These are phyloP conservation scores for Dendrothele bispora DNA, from an alignment of 768 basidiomycete genomes.

Conservation along the genomic window DNA sequence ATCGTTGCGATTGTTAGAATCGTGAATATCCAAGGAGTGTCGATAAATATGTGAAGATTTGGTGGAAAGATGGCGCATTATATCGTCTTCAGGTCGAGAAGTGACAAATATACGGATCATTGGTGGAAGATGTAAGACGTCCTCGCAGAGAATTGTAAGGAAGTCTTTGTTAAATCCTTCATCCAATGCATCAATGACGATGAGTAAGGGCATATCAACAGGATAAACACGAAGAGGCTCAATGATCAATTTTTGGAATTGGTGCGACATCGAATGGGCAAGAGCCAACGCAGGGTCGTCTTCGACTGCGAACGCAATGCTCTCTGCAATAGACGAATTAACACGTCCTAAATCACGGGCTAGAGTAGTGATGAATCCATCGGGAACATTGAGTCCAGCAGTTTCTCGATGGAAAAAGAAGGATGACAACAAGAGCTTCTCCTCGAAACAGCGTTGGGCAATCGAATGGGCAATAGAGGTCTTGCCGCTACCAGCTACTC, in stretches of 20 bases:
- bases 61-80: constrained; percentile 5
- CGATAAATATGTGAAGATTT: constrained; percentile 1
- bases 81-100: constrained; percentile 12
- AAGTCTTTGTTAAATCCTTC: constrained; percentile 16
- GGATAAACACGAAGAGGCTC: constrained; percentile 1
- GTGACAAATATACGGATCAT: constrained; percentile 20
- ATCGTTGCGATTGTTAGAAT: constrained; percentile 12
- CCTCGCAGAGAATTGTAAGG: constrained; percentile 13
- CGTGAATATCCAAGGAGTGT: constrained; percentile 11
- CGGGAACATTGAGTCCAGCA: constrained; percentile 5
- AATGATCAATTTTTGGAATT: constrained; percentile 16
- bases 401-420: constrained; percentile 22
- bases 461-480: constrained; percentile 27
- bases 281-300: constrained; percentile 8
- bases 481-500: constrained; percentile 25
- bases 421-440: constrained; percentile 26
- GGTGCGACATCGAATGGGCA: constrained; percentile 9
- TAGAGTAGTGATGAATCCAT: constrained; percentile 14
- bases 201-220: constrained; percentile 5
- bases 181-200: constrained; percentile 25
- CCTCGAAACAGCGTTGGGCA: constrained; percentile 22
- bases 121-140: constrained; percentile 15
- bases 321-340: constrained; percentile 8
- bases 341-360: constrained; percentile 16
- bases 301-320: constrained; percentile 11